These are phyloP conservation scores for Debaryomyces tyrocola DNA, from an alignment of 805 yeast species.

Conservation along the genomic window DNA sequence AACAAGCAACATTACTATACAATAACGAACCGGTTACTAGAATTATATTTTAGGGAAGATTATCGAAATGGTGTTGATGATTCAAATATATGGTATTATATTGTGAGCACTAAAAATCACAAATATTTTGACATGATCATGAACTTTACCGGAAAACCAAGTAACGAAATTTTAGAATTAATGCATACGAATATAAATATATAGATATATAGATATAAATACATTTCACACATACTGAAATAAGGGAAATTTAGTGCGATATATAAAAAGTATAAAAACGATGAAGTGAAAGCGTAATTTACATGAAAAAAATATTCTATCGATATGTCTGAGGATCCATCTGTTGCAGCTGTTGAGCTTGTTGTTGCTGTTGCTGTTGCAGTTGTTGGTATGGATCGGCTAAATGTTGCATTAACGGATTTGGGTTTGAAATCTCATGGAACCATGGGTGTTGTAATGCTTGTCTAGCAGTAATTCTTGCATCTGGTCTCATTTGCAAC, in stretches of 20 bases:
- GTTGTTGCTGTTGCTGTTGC: conserved; percentile 20
- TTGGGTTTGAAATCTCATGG: conserved; percentile 59
- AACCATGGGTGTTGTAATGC: conserved; percentile 78
- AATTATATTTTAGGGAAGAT: not conserved
- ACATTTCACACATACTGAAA: not conserved
- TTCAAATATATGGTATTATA: conserved; percentile 7
- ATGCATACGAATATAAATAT: conserved; percentile 1
- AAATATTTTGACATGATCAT: conserved; percentile 6
- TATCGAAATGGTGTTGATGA: not conserved
- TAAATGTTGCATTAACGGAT: conserved; percentile 31
- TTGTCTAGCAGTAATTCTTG: conserved; percentile 59
- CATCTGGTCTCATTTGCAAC: conserved; percentile 62
- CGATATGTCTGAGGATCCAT: conserved; percentile 1
- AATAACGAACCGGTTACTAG: not conserved
- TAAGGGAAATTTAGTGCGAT: not conserved
- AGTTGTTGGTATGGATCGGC: conserved; percentile 33
- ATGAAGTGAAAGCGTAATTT: not conserved
- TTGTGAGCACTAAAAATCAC: conserved; percentile 6
- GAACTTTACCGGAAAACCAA: conserved; percentile 7
- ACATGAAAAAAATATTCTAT: not conserved
- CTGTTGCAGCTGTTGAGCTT: conserved; percentile 7
- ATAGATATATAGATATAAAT: not conserved
- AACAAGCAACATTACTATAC: not conserved
- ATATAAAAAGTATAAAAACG: not conserved
- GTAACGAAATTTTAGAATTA: conserved; percentile 6